A percentile compares a stretch with the other conserved stretches of the same genome.
phyloP scores from a whole-genome alignment of 2,329 filamentous ascomycete species.

The Xylariaceae sp. region DNA sequence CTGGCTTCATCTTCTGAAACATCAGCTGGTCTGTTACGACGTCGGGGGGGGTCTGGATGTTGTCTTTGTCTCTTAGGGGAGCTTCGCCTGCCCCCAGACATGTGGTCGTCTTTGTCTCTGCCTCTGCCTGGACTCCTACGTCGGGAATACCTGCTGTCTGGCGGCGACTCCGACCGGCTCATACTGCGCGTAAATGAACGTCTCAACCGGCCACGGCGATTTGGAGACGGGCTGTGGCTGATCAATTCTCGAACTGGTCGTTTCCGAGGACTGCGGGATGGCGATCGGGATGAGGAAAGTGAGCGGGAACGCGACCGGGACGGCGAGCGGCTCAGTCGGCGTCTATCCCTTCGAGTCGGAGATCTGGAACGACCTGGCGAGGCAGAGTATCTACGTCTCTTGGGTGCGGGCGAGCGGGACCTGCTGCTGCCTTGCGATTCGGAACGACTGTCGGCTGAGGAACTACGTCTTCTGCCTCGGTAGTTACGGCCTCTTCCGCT shows the following conservation, averaged over 20 bases:
- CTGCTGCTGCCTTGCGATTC: slow-evolving; percentile 23
- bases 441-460: slow-evolving; percentile 25
- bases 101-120: slow-evolving; percentile 19
- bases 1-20: slow-evolving; percentile 46
- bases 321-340: slow-evolving; percentile 36
- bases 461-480: slow-evolving; percentile 27
- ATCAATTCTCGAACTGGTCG: slow-evolving; percentile 33
- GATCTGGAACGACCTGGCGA: slow-evolving; percentile 45
- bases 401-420: slow-evolving; percentile 41
- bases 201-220: slow-evolving; percentile 31
- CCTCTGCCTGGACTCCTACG: slow-evolving; percentile 18
- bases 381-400: slow-evolving; percentile 48
- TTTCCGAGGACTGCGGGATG: slow-evolving; percentile 31
- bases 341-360: slow-evolving; percentile 36
- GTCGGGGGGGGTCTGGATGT: slow-evolving; percentile 49
- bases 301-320: slow-evolving; percentile 35
- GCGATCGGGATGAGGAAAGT: slow-evolving; percentile 21
- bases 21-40: slow-evolving; percentile 55
- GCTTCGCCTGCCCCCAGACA: slow-evolving; percentile 21
- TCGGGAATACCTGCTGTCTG: slow-evolving; percentile 19
- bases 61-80: slow-evolving; percentile 45
- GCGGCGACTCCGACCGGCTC: slow-evolving; percentile 23
- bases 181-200: slow-evolving; percentile 33
- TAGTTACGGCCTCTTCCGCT: slow-evolving; percentile 21
- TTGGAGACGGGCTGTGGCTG: slow-evolving; percentile 35